phyloP scores from a whole-genome alignment of 208 protist genomes.

The Spongospora subterranea region DNA sequence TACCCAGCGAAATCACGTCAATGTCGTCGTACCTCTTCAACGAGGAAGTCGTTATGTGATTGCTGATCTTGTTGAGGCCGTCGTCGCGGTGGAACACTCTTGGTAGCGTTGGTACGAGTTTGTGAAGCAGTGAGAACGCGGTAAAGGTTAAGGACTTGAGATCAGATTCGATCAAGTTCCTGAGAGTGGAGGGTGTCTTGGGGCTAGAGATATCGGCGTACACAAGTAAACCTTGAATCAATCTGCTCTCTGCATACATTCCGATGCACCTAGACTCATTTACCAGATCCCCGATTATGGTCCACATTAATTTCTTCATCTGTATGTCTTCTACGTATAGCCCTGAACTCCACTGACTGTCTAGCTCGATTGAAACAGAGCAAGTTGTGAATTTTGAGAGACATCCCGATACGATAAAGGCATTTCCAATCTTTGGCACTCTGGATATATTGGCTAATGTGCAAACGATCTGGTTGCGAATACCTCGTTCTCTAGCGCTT shows the following conservation, averaged over 20 bases:
- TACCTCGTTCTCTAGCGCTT: neutral
- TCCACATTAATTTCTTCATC: constrained; percentile 53
- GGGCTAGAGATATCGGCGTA: neutral
- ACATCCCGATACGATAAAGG: neutral
- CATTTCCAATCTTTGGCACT: neutral
- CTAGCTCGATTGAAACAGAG: neutral
- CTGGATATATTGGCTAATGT: neutral
- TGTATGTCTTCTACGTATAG: constrained; percentile 1
- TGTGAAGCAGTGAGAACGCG: neutral
- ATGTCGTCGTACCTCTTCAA: neutral
- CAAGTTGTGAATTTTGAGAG: neutral
- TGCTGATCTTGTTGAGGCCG: neutral
- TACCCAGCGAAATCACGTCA: neutral
- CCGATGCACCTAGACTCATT: neutral
- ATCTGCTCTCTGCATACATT: neutral
- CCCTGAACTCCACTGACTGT: too few relatives aligned
- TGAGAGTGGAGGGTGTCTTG: neutral
- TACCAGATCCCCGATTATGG: neutral
- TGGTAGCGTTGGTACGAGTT: neutral
- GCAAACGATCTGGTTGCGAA: constrained; percentile 31
- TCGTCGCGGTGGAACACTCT: neutral
- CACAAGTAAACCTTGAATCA: neutral
- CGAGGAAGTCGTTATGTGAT: neutral
- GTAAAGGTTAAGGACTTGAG: neutral
- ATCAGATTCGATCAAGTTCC: neutral